Conservation (phyloP, 257 asterid species). For the Anisodus tanguticus region DNA sequence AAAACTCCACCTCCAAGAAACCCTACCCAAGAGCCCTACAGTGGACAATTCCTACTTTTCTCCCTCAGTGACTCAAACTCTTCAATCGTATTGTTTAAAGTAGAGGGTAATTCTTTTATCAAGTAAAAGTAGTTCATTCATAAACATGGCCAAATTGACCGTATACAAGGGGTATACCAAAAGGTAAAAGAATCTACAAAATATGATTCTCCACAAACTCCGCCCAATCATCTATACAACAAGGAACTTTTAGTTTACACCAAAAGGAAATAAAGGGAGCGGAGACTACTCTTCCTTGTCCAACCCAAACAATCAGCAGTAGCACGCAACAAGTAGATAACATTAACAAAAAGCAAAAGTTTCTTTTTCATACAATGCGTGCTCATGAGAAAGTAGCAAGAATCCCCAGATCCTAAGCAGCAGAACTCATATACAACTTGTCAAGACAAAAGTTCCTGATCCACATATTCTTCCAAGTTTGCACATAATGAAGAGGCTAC, state of each 20-base stretch:
- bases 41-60: not conserved
- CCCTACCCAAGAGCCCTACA: not conserved
- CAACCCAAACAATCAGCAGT: not conserved
- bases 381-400: constrained; percentile 4
- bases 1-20: not conserved
- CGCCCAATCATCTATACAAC: too few relatives aligned
- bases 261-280: too few relatives aligned
- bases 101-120: not conserved
- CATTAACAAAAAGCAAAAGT: not conserved
- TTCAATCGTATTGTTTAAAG: not conserved
- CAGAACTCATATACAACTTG: not conserved
- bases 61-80: not conserved
- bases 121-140: too few relatives aligned
- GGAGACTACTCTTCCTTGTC: not conserved
- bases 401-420: constrained; percentile 1
- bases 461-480: not conserved
- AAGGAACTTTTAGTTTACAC: too few relatives aligned
- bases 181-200: too few relatives aligned
- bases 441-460: not conserved
- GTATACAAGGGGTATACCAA: too few relatives aligned
- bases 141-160: too few relatives aligned
- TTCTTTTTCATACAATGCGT: too few relatives aligned
- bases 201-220: too few relatives aligned
- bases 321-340: not conserved
- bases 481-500: not conserved